Evolutionary conservation across 2,329 filamentous ascomycete genomes (phyloP).

Genomic region (Elsinoe necatrix): DNA sequence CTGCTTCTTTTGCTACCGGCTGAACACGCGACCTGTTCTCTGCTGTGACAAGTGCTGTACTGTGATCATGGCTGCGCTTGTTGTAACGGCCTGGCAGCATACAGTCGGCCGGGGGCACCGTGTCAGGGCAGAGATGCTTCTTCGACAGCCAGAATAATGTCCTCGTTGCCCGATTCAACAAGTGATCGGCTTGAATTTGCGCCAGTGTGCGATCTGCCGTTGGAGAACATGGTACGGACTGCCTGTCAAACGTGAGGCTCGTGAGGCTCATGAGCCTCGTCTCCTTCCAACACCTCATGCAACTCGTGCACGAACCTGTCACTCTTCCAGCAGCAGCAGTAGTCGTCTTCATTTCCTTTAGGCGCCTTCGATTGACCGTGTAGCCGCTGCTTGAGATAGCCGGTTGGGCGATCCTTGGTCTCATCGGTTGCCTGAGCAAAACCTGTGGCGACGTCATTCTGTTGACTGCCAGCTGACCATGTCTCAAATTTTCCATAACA

Average conservation of each 20-base stretch:
- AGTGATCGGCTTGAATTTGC: neutral
- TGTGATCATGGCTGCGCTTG: neutral
- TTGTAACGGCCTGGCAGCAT: neutral
- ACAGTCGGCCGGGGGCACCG: neutral
- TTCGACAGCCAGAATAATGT: neutral
- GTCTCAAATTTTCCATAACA: slow-evolving; percentile 8
- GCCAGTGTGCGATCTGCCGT: neutral
- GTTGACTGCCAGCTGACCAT: neutral
- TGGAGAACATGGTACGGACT: neutral
- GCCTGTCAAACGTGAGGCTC: neutral
- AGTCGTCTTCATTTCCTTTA: neutral
- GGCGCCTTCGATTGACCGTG: neutral
- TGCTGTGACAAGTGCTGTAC: neutral
- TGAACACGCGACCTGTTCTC: slow-evolving; percentile 2
- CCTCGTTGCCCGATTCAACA: neutral
- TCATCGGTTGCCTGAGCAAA: slow-evolving; percentile 9
- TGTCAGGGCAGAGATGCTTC: neutral
- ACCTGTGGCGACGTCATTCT: slow-evolving; percentile 5
- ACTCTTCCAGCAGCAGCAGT: neutral
- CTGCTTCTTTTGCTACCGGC: neutral
- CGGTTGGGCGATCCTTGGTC: neutral
- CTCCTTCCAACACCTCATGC: neutral
- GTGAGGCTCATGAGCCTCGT: neutral
- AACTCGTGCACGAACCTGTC: neutral
- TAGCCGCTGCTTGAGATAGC: neutral